phyloP scores from a whole-genome alignment of 805 yeast genomes.

The Kodamaea leandrae region DNA sequence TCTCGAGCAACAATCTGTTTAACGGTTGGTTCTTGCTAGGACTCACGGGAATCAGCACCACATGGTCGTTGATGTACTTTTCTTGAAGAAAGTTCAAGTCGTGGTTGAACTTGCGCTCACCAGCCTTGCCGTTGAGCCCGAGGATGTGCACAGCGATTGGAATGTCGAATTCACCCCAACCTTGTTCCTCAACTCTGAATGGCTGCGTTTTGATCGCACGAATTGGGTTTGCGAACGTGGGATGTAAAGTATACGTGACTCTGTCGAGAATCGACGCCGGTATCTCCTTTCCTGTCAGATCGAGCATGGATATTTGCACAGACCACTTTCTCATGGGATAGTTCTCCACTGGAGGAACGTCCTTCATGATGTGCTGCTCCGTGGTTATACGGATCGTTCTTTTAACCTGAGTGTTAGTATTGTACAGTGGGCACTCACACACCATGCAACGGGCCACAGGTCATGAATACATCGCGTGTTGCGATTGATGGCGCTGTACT shows the following conservation, averaged over 20 bases:
- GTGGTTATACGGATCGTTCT: conserved; percentile 88
- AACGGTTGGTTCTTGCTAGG: conserved; percentile 66
- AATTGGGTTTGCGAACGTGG: conserved; percentile 88
- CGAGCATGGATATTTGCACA: conserved; percentile 70
- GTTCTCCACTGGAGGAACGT: conserved; percentile 80
- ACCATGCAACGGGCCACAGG: too few relatives aligned
- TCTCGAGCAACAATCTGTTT: conserved; percentile 68
- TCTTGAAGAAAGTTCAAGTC: conserved; percentile 84
- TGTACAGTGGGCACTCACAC: too few relatives aligned
- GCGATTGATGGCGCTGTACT: conserved; percentile 5
- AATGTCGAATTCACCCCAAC: conserved; percentile 98
- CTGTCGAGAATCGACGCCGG: conserved; percentile 89
- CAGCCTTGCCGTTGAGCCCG: conserved; percentile 67
- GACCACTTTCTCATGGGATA: conserved; percentile 96
- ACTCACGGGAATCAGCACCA: conserved; percentile 59
- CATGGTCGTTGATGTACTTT: conserved; percentile 74
- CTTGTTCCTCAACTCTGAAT: conserved; percentile 84
- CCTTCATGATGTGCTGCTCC: conserved; percentile 75
- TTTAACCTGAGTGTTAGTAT: conserved; percentile 47
- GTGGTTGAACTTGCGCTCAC: conserved; percentile 82
- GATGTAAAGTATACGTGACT: conserved; percentile 91
- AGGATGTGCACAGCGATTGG: conserved; percentile 71
- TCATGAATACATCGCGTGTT: neutral
- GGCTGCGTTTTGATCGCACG: conserved; percentile 81
- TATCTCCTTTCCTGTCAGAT: conserved; percentile 74